Conservation (phyloP, 148 eudicot species). For the Fagopyrum tataricum region DNA sequence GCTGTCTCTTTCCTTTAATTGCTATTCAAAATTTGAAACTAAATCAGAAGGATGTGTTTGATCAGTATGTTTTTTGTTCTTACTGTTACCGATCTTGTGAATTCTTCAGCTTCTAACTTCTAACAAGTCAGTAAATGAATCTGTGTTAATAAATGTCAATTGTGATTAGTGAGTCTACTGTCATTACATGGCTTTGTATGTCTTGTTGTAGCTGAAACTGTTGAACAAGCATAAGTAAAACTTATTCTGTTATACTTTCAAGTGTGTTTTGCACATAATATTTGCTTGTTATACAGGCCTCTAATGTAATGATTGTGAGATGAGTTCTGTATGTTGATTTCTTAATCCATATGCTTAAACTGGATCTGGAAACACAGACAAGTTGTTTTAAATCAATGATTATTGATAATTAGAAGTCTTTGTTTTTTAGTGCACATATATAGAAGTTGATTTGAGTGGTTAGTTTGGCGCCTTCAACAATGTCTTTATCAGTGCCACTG, state of each 20-base stretch:
- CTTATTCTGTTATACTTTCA: not conserved
- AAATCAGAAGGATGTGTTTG: not conserved
- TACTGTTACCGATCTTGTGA: not conserved
- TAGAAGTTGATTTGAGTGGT: not conserved
- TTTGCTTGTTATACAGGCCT: not conserved
- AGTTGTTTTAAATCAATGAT: not conserved
- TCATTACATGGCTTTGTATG: not conserved
- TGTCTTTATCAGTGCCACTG: not conserved
- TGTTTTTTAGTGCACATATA: not conserved
- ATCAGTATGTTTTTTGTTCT: not conserved
- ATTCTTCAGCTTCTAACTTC: not conserved
- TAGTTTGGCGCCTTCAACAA: not conserved
- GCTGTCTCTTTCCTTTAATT: slow-evolving; percentile 10
- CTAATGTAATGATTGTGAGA: too few species aligned
- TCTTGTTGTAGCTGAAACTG: not conserved
- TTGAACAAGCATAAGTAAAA: not conserved
- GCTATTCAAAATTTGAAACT: not conserved
- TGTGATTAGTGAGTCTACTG: too few species aligned
- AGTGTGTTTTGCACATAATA: not conserved
- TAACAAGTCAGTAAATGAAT: not conserved
- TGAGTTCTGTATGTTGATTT: too few species aligned
- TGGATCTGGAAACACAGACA: not conserved
- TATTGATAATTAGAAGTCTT: not conserved
- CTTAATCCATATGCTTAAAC: too few species aligned
- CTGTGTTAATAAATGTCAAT: too few species aligned